phyloP scores from a whole-genome alignment of 176 grass and related monocot species.

The Paspalum notatum region DNA sequence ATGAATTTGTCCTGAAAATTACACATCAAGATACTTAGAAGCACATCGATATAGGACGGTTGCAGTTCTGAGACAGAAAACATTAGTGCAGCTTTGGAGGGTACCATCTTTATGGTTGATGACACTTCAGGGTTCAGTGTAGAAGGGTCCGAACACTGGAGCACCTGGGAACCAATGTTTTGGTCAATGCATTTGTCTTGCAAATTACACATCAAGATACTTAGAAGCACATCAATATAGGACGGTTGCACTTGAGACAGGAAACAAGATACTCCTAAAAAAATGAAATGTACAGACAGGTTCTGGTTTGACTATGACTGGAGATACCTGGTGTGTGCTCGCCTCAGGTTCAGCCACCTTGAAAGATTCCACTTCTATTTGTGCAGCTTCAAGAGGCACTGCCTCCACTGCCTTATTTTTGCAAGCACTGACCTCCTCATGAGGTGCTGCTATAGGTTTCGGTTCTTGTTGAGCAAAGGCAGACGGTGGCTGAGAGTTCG shows the following conservation, averaged over 20 bases:
- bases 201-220: constrained; percentile 2
- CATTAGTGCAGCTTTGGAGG: not conserved
- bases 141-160: not conserved
- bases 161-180: not conserved
- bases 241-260: not conserved
- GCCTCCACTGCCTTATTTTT: not conserved
- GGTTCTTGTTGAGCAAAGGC: not conserved
- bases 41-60: not conserved
- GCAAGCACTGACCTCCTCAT: not conserved
- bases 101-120: not conserved
- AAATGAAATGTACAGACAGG: constrained; percentile 2
- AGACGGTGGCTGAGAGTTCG: no score
- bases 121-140: not conserved
- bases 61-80: not conserved
- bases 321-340: not conserved
- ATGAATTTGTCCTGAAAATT: constrained; percentile 42
- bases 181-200: constrained; percentile 44
- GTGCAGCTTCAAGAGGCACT: not conserved
- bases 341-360: not conserved
- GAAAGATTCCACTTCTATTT: constrained; percentile 5
- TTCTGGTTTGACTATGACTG: not conserved
- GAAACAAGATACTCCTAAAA: not conserved
- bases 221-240: constrained; percentile 8
- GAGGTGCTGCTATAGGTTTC: not conserved
- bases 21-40: constrained; percentile 28